phyloP scores from a whole-genome alignment of 495 filamentous ascomycete species.

The Penicillium manginii region DNA sequence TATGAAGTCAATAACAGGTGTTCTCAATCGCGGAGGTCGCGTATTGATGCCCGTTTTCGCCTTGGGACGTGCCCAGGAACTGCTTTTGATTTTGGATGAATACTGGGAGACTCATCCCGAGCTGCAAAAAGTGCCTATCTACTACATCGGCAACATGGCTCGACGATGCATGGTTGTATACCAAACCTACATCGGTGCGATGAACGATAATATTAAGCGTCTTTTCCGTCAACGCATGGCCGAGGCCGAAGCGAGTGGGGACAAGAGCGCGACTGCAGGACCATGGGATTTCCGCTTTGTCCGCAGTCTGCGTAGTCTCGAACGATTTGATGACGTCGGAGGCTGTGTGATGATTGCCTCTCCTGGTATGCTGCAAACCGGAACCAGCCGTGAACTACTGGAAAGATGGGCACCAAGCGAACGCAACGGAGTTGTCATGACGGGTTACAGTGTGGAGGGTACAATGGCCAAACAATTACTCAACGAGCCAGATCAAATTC shows the following conservation, averaged over 20 bases:
- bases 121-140: constrained; percentile 88
- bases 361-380: constrained; percentile 97
- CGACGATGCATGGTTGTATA: constrained; percentile 98
- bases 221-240: constrained; percentile 85
- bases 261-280: constrained; percentile 72
- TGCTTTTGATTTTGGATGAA: constrained; percentile 93
- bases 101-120: constrained; percentile 90
- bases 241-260: constrained; percentile 76
- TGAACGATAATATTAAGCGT: constrained; percentile 98
- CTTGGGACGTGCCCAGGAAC: constrained; percentile 88
- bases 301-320: constrained; percentile 84
- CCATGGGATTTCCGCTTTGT: constrained; percentile 97
- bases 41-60: constrained; percentile 96
- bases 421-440: constrained; percentile 95
- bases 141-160: constrained; percentile 93
- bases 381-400: constrained; percentile 86
- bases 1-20: constrained; percentile 90
- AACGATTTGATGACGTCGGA: constrained; percentile 94
- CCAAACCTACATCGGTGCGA: constrained; percentile 93
- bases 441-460: constrained; percentile 96
- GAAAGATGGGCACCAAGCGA: constrained; percentile 95
- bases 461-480: constrained; percentile 97
- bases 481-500: constrained; percentile 90
- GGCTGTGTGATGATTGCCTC: constrained; percentile 96
- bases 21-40: constrained; percentile 87